A percentile compares a stretch with the other conserved stretches of the same genome.
Conservation (phyloP, 2,329 filamentous ascomycete species). For the Aschersonia sp. region DNA sequence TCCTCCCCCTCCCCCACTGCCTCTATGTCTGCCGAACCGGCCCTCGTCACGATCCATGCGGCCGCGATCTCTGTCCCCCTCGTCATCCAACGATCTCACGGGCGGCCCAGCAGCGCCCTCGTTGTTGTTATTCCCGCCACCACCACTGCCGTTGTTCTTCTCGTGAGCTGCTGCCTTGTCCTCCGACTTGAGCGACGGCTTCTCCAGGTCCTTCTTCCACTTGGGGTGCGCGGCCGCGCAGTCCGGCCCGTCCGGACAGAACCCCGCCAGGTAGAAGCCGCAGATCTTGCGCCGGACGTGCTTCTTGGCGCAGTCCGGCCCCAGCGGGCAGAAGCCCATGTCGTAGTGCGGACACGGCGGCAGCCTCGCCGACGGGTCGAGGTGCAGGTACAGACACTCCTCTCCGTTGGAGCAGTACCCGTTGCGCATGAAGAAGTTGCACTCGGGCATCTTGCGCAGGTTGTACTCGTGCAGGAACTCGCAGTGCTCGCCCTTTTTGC, state of each 20-base stretch:
- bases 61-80: background rate
- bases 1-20: constrained; percentile 18
- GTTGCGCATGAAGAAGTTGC: constrained; percentile 87
- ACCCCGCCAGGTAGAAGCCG: constrained; percentile 77
- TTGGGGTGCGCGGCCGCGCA: constrained; percentile 76
- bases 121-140: background rate
- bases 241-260: constrained; percentile 68
- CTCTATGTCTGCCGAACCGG: constrained; percentile 13
- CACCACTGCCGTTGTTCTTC: background rate
- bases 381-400: constrained; percentile 87
- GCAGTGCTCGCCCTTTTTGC: constrained; percentile 93
- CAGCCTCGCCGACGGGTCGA: constrained; percentile 66
- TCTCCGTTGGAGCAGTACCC: constrained; percentile 94
- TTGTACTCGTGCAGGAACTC: constrained; percentile 99
- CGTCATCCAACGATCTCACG: constrained; percentile 15
- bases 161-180: constrained; percentile 35
- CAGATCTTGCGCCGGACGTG: constrained; percentile 76
- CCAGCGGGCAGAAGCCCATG: constrained; percentile 83
- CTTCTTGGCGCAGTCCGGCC: constrained; percentile 73
- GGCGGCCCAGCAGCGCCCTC: constrained; percentile 12
- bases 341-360: constrained; percentile 86
- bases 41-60: constrained; percentile 10
- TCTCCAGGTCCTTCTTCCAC: constrained; percentile 65
- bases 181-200: constrained; percentile 55
- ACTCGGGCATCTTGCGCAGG: constrained; percentile 94